phyloP scores from a whole-genome alignment of 306 rosid genomes.

The Dryas octopetala region DNA sequence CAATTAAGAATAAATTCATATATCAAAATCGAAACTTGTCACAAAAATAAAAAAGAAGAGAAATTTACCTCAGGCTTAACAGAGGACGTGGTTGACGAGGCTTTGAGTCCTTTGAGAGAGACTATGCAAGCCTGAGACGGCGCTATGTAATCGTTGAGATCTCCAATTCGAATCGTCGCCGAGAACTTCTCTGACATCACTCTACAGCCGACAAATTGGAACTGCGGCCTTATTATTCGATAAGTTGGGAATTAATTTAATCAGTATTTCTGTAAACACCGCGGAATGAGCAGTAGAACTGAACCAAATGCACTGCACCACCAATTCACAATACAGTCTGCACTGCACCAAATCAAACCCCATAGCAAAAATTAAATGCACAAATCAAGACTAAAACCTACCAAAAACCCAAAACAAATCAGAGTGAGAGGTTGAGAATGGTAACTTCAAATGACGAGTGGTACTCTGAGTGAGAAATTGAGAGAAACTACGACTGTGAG shows the following conservation, averaged over 20 bases:
- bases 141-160: slow-evolving; percentile 86
- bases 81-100: slow-evolving; percentile 38
- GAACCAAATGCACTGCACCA: too few species aligned
- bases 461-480: too few species aligned
- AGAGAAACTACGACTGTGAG: too few species aligned
- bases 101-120: slow-evolving; percentile 75
- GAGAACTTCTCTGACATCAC: slow-evolving; percentile 91
- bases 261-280: neutral
- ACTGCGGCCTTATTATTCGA: neutral
- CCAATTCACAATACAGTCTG: too few species aligned
- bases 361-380: too few species aligned
- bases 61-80: slow-evolving; percentile 56
- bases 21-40: neutral
- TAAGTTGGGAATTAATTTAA: neutral
- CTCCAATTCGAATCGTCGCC: slow-evolving; percentile 82
- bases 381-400: too few species aligned
- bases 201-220: neutral
- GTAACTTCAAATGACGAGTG: too few species aligned
- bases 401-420: too few species aligned
- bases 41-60: neutral
- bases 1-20: neutral
- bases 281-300: too few species aligned
- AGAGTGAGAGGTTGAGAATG: too few species aligned
- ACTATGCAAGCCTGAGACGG: slow-evolving; percentile 93
- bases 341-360: too few species aligned